Conservation (phyloP, 1,284 basidiomycete species). For the Apiotrichum gracile region DNA sequence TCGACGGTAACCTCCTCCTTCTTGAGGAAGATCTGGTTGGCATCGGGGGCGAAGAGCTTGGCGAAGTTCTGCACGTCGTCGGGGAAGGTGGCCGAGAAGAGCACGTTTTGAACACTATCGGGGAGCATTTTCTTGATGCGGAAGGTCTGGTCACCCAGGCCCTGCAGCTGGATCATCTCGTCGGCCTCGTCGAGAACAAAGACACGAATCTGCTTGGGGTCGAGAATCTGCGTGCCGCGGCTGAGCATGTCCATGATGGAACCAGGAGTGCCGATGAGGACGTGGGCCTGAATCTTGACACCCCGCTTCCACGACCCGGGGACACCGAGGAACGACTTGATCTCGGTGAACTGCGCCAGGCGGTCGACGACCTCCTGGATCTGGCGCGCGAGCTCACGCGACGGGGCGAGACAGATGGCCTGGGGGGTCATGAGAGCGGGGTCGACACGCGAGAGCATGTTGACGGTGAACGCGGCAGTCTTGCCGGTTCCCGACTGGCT, state of each 20-base stretch:
- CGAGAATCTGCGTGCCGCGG: slow-evolving; percentile 47
- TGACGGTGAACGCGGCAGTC: slow-evolving; percentile 95
- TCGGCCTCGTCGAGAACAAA: slow-evolving; percentile 98
- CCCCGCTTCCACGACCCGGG: slow-evolving; percentile 60
- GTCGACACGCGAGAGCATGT: slow-evolving; percentile 94
- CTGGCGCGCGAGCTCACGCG: slow-evolving; percentile 93
- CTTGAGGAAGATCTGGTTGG: slow-evolving; percentile 95
- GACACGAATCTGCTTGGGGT: slow-evolving; percentile 76
- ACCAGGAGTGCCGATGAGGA: slow-evolving; percentile 94
- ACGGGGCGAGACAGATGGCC: slow-evolving; percentile 89
- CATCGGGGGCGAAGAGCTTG: slow-evolving; percentile 80
- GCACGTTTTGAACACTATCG: slow-evolving; percentile 68
- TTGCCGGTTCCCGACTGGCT: slow-evolving; percentile 99
- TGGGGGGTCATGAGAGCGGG: slow-evolving; percentile 77
- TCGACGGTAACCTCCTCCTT: slow-evolving; percentile 92
- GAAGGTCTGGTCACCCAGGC: slow-evolving; percentile 91
- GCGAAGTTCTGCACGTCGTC: slow-evolving; percentile 88
- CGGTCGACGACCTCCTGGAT: slow-evolving; percentile 90
- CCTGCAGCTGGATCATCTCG: slow-evolving; percentile 96
- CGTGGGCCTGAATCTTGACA: slow-evolving; percentile 69
- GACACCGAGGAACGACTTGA: slow-evolving; percentile 92
- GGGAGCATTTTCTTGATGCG: slow-evolving; percentile 76
- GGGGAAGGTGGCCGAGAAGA: slow-evolving; percentile 98
- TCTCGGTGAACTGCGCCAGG: slow-evolving; percentile 91
- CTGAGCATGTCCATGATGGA: slow-evolving; percentile 81